A percentile compares a stretch with the other conserved stretches of the same genome.
Conservation (phyloP, 805 yeast genomes). For the Ascoidea asiatica region DNA sequence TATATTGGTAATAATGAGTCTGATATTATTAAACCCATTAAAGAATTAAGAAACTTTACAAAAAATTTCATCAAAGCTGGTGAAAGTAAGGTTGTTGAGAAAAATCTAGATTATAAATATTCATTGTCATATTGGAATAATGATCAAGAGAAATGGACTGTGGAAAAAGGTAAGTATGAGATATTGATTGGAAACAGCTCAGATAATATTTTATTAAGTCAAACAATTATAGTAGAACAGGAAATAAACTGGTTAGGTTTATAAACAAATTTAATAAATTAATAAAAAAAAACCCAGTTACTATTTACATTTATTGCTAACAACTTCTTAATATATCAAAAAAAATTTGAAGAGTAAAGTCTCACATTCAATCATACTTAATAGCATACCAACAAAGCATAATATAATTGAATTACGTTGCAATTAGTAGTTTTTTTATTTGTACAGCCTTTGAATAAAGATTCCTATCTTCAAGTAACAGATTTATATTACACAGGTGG, state of each 20-base stretch:
- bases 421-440: too few species aligned
- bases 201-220: neutral
- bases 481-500: too few species aligned
- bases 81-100: neutral
- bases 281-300: too few species aligned
- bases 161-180: constrained; percentile 37
- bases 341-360: too few species aligned
- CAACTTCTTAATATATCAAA: too few species aligned
- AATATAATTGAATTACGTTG: too few species aligned
- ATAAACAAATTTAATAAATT: too few species aligned
- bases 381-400: too few species aligned
- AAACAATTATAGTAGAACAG: neutral
- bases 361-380: too few species aligned
- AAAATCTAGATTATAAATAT: neutral
- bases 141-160: constrained; percentile 33
- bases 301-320: too few species aligned
- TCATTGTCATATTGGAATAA: constrained; percentile 35
- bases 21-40: constrained; percentile 30
- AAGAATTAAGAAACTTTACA: constrained; percentile 46
- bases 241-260: neutral
- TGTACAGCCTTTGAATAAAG: too few species aligned
- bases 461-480: too few species aligned
- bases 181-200: constrained; percentile 27
- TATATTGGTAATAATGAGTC: constrained; percentile 28
- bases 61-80: constrained; percentile 26